Evolutionary conservation across 495 filamentous ascomycete species (phyloP).

Genomic region (Clavariopsis aquatica): DNA sequence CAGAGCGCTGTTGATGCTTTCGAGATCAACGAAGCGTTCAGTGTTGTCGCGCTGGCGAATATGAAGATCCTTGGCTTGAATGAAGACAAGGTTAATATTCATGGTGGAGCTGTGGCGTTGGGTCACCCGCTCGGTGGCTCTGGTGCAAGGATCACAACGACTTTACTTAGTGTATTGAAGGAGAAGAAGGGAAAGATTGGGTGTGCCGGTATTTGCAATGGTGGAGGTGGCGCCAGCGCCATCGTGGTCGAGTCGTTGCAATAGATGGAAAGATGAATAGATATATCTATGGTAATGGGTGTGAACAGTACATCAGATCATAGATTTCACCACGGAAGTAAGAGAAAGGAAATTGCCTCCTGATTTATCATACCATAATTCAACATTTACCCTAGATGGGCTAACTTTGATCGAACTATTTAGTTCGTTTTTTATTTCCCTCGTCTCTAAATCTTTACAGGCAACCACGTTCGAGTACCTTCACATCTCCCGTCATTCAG

Average conservation of each 20-base stretch:
- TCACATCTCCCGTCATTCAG: too few relatives aligned
- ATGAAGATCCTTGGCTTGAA: constrained; percentile 79
- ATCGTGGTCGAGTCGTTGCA: constrained; percentile 72
- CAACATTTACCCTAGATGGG: too few relatives aligned
- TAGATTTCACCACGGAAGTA: too few relatives aligned
- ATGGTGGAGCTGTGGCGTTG: constrained; percentile 92
- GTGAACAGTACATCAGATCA: too few relatives aligned
- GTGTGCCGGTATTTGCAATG: constrained; percentile 95
- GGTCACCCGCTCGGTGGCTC: constrained; percentile 93
- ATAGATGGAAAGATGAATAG: constrained; percentile 14
- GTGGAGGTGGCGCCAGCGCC: constrained; percentile 90
- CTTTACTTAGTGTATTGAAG: constrained; percentile 81
- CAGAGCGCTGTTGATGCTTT: constrained; percentile 81
- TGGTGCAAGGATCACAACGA: constrained; percentile 91
- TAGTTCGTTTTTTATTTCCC: too few relatives aligned
- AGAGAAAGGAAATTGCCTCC: too few relatives aligned
- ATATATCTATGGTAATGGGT: too few relatives aligned
- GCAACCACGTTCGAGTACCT: too few relatives aligned
- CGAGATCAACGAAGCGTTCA: constrained; percentile 99
- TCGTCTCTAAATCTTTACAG: too few relatives aligned
- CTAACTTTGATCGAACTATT: too few relatives aligned
- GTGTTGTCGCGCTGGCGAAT: constrained; percentile 93
- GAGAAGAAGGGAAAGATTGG: constrained; percentile 92
- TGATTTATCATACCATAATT: too few relatives aligned
- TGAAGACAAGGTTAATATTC: constrained; percentile 89